These are phyloP conservation scores for Irpex sp. DNA, from an alignment of 1,284 basidiomycete species.

Conservation along the genomic window DNA sequence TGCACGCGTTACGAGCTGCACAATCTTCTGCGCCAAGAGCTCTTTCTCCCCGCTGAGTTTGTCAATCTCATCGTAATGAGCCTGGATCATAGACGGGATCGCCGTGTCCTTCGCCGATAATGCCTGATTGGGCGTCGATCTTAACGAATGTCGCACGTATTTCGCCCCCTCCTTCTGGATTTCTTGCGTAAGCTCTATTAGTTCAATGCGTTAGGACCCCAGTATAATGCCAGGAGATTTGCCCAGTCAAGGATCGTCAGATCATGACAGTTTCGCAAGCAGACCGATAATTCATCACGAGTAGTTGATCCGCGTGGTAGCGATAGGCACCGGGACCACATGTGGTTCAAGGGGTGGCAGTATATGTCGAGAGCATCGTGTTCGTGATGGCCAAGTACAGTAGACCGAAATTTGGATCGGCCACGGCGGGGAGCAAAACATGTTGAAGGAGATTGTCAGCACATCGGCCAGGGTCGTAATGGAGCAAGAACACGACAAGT, in stretches of 20 bases:
- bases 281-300: not conserved
- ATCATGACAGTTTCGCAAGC: not conserved
- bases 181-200: conserved; percentile 49
- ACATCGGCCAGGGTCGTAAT: not conserved
- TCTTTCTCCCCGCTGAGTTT: conserved; percentile 54
- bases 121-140: conserved; percentile 28
- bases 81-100: conserved; percentile 45
- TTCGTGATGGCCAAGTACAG: not conserved
- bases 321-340: not conserved
- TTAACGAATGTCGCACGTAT: conserved; percentile 49
- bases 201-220: not conserved
- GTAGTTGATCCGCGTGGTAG: not conserved
- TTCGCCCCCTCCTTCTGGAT: conserved; percentile 49
- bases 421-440: not conserved
- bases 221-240: not conserved
- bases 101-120: conserved; percentile 32
- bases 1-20: conserved; percentile 48
- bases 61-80: conserved; percentile 52
- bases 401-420: not conserved
- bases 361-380: not conserved
- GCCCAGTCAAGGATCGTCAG: not conserved
- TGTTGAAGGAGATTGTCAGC: not conserved
- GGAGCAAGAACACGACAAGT: not conserved
- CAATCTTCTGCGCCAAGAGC: conserved; percentile 47
- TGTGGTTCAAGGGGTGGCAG: not conserved